phyloP scores from a whole-genome alignment of 2,329 filamentous ascomycete species.

The Neospermospora avenae region DNA sequence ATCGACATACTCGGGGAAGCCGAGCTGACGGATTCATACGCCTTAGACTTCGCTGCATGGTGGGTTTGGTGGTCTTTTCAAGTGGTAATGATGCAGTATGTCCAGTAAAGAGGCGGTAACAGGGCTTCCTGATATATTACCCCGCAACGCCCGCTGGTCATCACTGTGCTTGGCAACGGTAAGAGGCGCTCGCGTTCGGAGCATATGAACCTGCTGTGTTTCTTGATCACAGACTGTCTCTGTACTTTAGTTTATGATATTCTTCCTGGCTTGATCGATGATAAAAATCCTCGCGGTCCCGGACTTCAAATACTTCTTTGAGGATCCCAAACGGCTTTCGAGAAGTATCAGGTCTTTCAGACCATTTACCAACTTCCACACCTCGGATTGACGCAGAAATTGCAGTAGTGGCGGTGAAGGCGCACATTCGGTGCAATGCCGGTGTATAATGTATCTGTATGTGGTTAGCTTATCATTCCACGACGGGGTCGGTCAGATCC shows the following conservation, averaged over 20 bases:
- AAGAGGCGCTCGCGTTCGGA: neutral
- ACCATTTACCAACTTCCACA: neutral
- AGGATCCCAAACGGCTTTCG: too few species aligned
- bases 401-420: neutral
- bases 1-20: neutral
- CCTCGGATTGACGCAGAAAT: neutral
- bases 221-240: neutral
- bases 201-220: neutral
- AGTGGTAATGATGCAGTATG: neutral
- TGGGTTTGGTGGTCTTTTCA: neutral
- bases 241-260: neutral
- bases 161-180: neutral
- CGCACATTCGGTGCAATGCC: neutral
- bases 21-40: neutral
- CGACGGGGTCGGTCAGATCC: slow-evolving; percentile 13
- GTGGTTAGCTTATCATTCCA: neutral
- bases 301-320: too few species aligned
- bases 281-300: too few species aligned
- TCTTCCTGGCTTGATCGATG: too few species aligned
- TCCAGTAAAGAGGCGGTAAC: neutral
- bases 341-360: too few species aligned
- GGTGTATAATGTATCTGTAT: neutral
- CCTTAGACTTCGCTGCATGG: neutral
- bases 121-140: neutral
- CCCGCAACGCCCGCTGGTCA: slow-evolving; percentile 4